Evolutionary conservation across 495 filamentous ascomycete species (phyloP).

Genomic region (Penicillium waksmanii): DNA sequence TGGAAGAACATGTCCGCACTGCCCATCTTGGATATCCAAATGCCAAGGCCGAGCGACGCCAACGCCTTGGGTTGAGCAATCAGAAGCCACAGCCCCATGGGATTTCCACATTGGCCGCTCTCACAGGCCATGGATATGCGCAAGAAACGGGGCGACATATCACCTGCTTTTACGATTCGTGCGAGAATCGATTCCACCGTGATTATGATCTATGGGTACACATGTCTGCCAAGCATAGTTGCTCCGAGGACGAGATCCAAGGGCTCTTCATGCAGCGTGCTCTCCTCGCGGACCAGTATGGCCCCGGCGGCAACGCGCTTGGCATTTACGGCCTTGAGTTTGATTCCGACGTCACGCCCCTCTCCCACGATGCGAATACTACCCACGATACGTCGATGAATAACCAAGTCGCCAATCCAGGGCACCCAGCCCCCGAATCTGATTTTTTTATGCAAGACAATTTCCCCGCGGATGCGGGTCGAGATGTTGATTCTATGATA

Average conservation of each 20-base stretch:
- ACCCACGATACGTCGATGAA: conserved; percentile 9
- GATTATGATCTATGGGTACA: conserved; percentile 71
- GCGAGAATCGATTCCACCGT: conserved; percentile 63
- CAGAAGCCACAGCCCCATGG: conserved; percentile 21
- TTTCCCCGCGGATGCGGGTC: conserved; percentile 2
- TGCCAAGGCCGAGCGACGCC: conserved; percentile 48
- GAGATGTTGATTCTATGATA: conserved; percentile 34
- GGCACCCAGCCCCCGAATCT: conserved; percentile 16
- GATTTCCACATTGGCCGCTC: conserved; percentile 44
- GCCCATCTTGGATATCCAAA: conserved; percentile 66
- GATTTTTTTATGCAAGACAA: conserved; percentile 38
- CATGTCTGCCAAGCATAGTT: conserved; percentile 57
- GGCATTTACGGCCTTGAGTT: conserved; percentile 52
- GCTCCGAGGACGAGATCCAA: conserved; percentile 54
- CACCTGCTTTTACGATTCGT: conserved; percentile 56
- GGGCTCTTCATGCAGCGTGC: conserved; percentile 49
- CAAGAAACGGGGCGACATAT: conserved; percentile 58
- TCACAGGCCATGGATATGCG: conserved; percentile 64
- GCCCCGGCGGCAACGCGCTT: conserved; percentile 35
- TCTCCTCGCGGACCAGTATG: conserved; percentile 36
- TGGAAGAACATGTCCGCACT: conserved; percentile 81
- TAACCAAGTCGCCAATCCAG: conserved; percentile 10
- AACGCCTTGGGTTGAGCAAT: conserved; percentile 37
- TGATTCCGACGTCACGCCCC: conserved; percentile 29
- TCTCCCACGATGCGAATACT: conserved; percentile 24